Evolutionary conservation across 257 asterid genomes (phyloP), one percentile per base, ranked within the genome.

Genomic region (Euphrasia confusa): DNA sequence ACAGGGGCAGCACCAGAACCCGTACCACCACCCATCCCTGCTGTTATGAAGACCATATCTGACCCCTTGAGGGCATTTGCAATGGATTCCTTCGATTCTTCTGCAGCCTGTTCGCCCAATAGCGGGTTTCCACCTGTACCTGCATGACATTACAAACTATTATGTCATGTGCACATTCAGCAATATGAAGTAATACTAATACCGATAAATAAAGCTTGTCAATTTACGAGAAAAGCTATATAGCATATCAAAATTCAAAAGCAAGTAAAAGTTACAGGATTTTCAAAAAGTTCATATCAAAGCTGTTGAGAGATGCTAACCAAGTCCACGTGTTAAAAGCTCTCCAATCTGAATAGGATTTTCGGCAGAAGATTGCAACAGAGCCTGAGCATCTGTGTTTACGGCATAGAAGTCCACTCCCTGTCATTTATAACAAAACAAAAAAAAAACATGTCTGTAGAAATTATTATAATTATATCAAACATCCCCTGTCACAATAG

Each of bases 21-120:
- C 7, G 96, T 88, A 66, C 96, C 96, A 44, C 96, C 96, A 49
- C 96, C 96, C 96, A 88, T 88, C 47, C 96, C 96, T 5, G 96
- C 96, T 27, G 96, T 85, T 76, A 88, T 81, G 68, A 88, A 88
- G 61, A 88, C 96, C 95, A 88, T 82, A 72, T 88, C 96, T 11
- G 96, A 88, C 66, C 96, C 95, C 74, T 76, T 88, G 9, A 85
- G 88, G 52, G 95, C 77, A 78, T 67, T 80, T 64, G 86, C 82
- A 64, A 88, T 88, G 67, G 78, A 71, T 58, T 88, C 96, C 74
- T 80, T 85, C 17, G 96, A 85, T 76, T 88, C 95, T 70, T 88
- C 95, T 4, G 96, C 96, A 9, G 95, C 96, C 75, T 83, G 95
- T 71, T 88, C 96, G 26, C 96, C 93, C 50, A 88, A 69, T 57